Conservation (phyloP, 164 flowering plant species). For the Vitis rupestris region DNA sequence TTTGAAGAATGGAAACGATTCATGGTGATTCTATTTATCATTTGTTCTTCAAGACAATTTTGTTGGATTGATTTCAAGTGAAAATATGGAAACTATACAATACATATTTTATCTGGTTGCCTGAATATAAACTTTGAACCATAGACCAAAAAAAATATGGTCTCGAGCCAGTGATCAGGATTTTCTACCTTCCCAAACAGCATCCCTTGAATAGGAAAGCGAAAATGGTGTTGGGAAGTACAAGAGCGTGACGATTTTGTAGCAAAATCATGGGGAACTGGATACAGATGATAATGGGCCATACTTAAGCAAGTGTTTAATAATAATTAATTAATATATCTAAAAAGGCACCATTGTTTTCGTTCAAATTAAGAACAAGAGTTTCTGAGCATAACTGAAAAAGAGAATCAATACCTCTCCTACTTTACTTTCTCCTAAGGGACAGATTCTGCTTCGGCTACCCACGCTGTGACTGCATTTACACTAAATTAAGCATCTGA, state of each 20-base stretch:
- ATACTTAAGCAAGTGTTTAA: too few species aligned
- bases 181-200: slow-evolving; percentile 1
- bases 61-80: too few species aligned
- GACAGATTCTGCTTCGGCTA: slow-evolving; percentile 2
- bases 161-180: background rate
- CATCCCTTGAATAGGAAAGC: background rate
- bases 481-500: slow-evolving; percentile 4
- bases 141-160: background rate
- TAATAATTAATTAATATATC: background rate
- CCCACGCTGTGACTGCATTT: slow-evolving; percentile 3
- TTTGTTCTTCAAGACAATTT: too few species aligned
- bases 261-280: slow-evolving; percentile 12
- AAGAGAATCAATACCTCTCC: background rate
- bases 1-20: too few species aligned
- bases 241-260: background rate
- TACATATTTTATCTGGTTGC: too few species aligned
- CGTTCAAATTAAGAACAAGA: background rate
- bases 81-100: too few species aligned
- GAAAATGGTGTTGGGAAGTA: slow-evolving; percentile 5
- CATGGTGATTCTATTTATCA: too few species aligned
- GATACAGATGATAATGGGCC: background rate
- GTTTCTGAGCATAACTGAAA: background rate
- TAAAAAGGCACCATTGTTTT: background rate
- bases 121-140: too few species aligned
- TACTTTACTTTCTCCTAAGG: slow-evolving; percentile 8